Conservation (phyloP, 768 basidiomycete species). For the Filobasidium wieringae region DNA sequence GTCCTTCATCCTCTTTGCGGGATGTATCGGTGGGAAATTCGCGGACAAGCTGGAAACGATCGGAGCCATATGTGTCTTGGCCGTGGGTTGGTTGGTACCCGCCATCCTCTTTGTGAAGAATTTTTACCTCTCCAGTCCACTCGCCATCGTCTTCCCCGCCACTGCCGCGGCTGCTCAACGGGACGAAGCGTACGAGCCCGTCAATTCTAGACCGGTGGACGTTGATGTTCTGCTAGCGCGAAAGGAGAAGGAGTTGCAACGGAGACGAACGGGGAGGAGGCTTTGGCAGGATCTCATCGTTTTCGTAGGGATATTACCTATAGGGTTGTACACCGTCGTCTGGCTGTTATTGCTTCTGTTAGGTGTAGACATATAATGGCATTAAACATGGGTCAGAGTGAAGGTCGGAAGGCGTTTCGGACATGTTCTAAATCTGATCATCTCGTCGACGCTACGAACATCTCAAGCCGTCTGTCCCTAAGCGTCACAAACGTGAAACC, state of each 20-base stretch:
- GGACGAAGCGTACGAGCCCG: conserved; percentile 23
- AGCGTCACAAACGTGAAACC: no score
- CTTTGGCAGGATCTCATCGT: conserved; percentile 74
- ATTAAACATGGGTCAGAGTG: no score
- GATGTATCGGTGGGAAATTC: conserved; percentile 26
- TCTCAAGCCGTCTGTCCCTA: no score
- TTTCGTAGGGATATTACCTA: conserved; percentile 58
- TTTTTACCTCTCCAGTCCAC: conserved; percentile 72
- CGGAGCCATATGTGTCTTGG: conserved; percentile 25
- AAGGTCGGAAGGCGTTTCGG: no score
- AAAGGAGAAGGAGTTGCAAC: conserved; percentile 76
- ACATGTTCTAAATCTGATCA: no score
- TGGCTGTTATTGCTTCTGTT: conserved; percentile 41
- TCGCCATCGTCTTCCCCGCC: conserved; percentile 67
- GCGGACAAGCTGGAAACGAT: conserved; percentile 29
- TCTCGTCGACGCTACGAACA: no score
- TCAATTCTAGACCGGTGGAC: conserved; percentile 39
- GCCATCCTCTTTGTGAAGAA: conserved; percentile 66
- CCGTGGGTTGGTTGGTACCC: conserved; percentile 34
- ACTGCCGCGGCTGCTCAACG: conserved; percentile 16
- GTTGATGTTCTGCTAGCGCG: conserved; percentile 54
- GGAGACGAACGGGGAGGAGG: conserved; percentile 56
- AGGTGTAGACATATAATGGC: background rate
- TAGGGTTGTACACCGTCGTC: conserved; percentile 48
- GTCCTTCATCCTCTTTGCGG: conserved; percentile 20